Conservation (phyloP, 2,329 filamentous ascomycete species). For the Colletotrichum brevisporum region DNA sequence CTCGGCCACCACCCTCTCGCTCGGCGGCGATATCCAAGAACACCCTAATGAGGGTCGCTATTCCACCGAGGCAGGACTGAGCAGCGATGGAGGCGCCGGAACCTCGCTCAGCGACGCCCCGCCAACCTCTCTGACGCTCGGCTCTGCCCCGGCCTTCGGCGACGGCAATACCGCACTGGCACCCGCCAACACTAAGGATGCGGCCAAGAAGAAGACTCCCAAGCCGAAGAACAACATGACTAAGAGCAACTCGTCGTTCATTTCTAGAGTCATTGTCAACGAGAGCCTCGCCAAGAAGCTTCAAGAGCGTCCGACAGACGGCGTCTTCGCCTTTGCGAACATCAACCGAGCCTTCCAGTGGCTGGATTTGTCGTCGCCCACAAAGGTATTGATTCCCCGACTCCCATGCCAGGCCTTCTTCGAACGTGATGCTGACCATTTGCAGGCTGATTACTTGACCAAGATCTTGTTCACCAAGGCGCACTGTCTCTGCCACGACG, state of each 20-base stretch:
- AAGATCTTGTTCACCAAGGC: conserved; percentile 98
- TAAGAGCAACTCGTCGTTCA: conserved; percentile 98
- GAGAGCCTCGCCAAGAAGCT: conserved; percentile 85
- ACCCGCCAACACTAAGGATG: conserved; percentile 75
- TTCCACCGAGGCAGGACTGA: conserved; percentile 72
- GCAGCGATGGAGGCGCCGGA: conserved; percentile 69
- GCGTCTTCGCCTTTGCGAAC: conserved; percentile 92
- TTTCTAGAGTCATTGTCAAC: conserved; percentile 94
- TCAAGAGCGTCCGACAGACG: conserved; percentile 82
- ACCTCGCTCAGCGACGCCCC: conserved; percentile 67
- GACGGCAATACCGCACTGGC: conserved; percentile 85
- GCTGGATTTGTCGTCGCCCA: conserved; percentile 80
- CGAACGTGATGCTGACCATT: conserved; percentile 44
- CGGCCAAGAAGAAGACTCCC: conserved; percentile 75
- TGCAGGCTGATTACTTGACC: conserved; percentile 86
- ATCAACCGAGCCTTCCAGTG: conserved; percentile 97
- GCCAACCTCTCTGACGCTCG: conserved; percentile 56
- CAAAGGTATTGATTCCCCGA: conserved; percentile 29
- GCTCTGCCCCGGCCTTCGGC: conserved; percentile 80
- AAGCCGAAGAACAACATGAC: conserved; percentile 99
- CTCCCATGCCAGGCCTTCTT: not conserved
- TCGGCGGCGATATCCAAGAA: conserved; percentile 70
- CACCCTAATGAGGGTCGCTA: conserved; percentile 71
- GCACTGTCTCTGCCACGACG: conserved; percentile 93
- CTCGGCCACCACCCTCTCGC: conserved; percentile 64